Conservation (phyloP, 768 basidiomycete genomes). For the Hypholoma fasciculare region DNA sequence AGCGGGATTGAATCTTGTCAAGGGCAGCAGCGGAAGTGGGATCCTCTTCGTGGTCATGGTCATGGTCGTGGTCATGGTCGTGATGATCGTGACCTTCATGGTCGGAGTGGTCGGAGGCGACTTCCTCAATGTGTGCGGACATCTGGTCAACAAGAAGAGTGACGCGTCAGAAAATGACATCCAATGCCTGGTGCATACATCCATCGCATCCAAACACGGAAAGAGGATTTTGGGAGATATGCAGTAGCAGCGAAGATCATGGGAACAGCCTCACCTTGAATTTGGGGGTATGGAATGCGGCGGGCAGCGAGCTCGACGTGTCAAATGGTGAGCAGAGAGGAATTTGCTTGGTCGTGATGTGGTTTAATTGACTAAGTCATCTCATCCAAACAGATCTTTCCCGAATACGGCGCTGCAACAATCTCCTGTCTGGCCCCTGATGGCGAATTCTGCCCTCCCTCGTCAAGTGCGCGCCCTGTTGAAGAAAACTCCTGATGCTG, state of each 20-base stretch:
- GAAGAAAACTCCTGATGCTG: slow-evolving; percentile 51
- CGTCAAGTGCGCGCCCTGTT: slow-evolving; percentile 59
- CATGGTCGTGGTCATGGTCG: slow-evolving; percentile 69
- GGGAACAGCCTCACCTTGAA: slow-evolving; percentile 28
- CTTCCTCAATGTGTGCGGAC: slow-evolving; percentile 85
- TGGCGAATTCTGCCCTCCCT: slow-evolving; percentile 21
- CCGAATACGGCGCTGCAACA: slow-evolving; percentile 10
- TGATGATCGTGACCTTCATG: slow-evolving; percentile 59
- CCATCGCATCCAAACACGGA: slow-evolving; percentile 24
- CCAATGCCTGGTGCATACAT: slow-evolving; percentile 27
- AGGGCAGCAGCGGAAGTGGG: slow-evolving; percentile 82
- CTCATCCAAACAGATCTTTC: slow-evolving; percentile 8
- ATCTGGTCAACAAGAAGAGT: slow-evolving; percentile 40
- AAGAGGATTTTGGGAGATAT: background rate
- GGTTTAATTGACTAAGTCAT: slow-evolving; percentile 23
- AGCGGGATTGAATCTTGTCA: slow-evolving; percentile 92
- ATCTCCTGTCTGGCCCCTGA: slow-evolving; percentile 14
- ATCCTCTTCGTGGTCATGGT: slow-evolving; percentile 66
- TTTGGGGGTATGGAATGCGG: slow-evolving; percentile 18
- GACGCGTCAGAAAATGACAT: slow-evolving; percentile 32
- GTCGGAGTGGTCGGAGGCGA: slow-evolving; percentile 78
- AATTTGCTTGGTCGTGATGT: slow-evolving; percentile 32
- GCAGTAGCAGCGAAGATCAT: slow-evolving; percentile 11
- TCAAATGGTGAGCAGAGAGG: slow-evolving; percentile 31
- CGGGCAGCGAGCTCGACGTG: slow-evolving; percentile 37